phyloP scores from a whole-genome alignment of 2,329 filamentous ascomycete genomes.

The Fonsecaea monophora region DNA sequence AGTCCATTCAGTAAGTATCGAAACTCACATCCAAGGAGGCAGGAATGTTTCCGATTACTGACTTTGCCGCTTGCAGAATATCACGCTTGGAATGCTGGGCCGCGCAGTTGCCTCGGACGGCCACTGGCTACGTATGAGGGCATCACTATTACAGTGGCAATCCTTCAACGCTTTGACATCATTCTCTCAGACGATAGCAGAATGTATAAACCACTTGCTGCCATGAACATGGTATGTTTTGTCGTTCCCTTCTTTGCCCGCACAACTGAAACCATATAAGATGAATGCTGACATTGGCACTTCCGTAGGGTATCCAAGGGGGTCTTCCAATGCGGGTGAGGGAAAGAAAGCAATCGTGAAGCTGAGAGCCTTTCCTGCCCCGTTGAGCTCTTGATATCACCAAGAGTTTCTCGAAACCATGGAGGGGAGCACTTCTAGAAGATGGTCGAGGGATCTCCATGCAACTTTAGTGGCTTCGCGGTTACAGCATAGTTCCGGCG shows the following conservation, averaged over 20 bases:
- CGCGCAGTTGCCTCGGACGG: slow-evolving; percentile 31
- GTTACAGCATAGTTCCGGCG: too few relatives aligned
- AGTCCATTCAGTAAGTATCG: slow-evolving; percentile 30
- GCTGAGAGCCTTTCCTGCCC: background rate
- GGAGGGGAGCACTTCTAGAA: too few relatives aligned
- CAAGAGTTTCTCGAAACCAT: background rate
- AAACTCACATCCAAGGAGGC: background rate
- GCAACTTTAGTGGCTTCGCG: too few relatives aligned
- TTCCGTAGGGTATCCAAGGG: slow-evolving; percentile 18
- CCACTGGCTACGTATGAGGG: slow-evolving; percentile 31
- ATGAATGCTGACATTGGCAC: background rate
- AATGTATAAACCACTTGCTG: slow-evolving; percentile 26
- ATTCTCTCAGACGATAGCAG: slow-evolving; percentile 25
- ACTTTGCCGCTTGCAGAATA: slow-evolving; percentile 19
- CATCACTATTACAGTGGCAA: slow-evolving; percentile 27
- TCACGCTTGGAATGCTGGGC: slow-evolving; percentile 31
- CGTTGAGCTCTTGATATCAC: background rate
- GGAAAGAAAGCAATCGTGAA: slow-evolving; percentile 14
- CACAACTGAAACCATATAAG: background rate
- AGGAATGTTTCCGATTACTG: background rate
- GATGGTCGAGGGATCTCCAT: too few relatives aligned
- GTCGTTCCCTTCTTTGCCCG: background rate
- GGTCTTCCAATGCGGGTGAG: slow-evolving; percentile 26
- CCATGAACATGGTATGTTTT: slow-evolving; percentile 27
- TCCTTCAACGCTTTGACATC: slow-evolving; percentile 29